A percentile compares a stretch with the other conserved stretches of the same genome.
Conservation (phyloP, 2,329 filamentous ascomycete species). For the Cercospora beticola region DNA sequence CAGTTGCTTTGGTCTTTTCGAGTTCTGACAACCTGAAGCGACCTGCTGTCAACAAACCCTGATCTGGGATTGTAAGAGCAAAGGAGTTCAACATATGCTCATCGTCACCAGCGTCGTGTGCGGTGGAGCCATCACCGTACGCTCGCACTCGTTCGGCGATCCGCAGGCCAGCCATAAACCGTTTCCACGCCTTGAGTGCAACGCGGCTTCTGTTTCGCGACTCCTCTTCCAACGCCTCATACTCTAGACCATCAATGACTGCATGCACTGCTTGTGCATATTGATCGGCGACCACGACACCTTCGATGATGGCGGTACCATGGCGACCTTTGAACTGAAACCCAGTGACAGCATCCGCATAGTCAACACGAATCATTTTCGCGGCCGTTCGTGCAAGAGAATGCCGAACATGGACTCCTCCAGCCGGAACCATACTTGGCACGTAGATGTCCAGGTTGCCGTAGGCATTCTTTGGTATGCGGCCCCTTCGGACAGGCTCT, state of each 20-base stretch:
- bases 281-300: conserved; percentile 73
- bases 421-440: conserved; percentile 62
- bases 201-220: conserved; percentile 54
- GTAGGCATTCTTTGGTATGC: conserved; percentile 63
- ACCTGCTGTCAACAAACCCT: conserved; percentile 27
- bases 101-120: conserved; percentile 12
- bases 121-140: conserved; percentile 39
- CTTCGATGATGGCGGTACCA: conserved; percentile 78
- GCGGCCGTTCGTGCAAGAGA: conserved; percentile 68
- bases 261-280: conserved; percentile 69
- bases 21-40: conserved; percentile 27
- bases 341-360: conserved; percentile 83
- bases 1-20: neutral
- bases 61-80: neutral
- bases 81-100: neutral
- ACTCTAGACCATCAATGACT: conserved; percentile 66
- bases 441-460: conserved; percentile 65
- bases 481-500: conserved; percentile 71
- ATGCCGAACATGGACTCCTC: conserved; percentile 58
- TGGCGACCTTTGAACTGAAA: conserved; percentile 84
- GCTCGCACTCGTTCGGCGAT: conserved; percentile 72
- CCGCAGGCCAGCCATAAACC: conserved; percentile 61
- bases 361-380: conserved; percentile 74
- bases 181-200: conserved; percentile 58
- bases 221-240: conserved; percentile 64